These are phyloP conservation scores for Hippophae tibetana DNA, from an alignment of 306 rosid species.

Conservation along the genomic window DNA sequence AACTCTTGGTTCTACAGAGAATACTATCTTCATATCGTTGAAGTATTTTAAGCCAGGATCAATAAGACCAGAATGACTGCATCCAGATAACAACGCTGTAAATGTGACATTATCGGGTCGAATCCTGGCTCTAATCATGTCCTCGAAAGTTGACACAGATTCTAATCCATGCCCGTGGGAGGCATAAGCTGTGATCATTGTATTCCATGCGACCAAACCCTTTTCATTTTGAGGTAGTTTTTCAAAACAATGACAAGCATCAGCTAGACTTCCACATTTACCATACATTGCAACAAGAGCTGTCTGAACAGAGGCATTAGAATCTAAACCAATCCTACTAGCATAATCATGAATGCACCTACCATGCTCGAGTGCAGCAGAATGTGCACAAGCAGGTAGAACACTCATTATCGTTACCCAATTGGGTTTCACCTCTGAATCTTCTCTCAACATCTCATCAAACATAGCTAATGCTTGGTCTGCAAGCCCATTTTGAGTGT, in stretches of 20 bases:
- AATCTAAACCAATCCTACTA: constrained; percentile 11
- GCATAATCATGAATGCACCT: constrained; percentile 16
- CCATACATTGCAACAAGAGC: constrained; percentile 28
- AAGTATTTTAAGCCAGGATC: constrained; percentile 19
- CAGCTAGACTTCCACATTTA: constrained; percentile 21
- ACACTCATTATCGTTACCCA: constrained; percentile 27
- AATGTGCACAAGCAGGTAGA: constrained; percentile 24
- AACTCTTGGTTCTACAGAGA: constrained; percentile 13
- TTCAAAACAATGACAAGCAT: constrained; percentile 16
- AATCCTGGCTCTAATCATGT: constrained; percentile 13
- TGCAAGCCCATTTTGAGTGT: constrained; percentile 19
- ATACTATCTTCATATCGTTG: neutral
- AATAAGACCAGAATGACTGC: constrained; percentile 24
- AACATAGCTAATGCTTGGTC: constrained; percentile 17
- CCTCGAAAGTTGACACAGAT: constrained; percentile 18
- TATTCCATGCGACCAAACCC: constrained; percentile 15
- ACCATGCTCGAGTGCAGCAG: constrained; percentile 24
- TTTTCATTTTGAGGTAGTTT: neutral
- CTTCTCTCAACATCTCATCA: constrained; percentile 17
- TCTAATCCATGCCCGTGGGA: constrained; percentile 22
- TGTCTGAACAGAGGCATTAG: constrained; percentile 10
- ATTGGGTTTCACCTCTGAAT: constrained; percentile 16
- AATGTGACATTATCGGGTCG: constrained; percentile 22
- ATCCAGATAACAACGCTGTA: constrained; percentile 21
- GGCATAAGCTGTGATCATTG: constrained; percentile 21